Conservation (phyloP, 1,284 basidiomycete species). For the Melanopsichium pennsylvanicum region DNA sequence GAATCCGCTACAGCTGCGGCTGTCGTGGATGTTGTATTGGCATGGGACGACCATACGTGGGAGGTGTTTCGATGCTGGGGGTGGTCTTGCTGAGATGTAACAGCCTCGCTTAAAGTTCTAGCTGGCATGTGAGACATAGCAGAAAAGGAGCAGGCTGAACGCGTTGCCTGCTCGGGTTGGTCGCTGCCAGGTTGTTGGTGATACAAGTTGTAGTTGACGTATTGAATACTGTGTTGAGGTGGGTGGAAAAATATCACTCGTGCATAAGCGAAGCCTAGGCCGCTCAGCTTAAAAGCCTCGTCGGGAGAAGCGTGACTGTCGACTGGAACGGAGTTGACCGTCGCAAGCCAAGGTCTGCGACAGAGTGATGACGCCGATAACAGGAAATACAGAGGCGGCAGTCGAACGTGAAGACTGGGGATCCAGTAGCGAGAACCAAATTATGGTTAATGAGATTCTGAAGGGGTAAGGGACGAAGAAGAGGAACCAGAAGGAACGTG, state of each 20-base stretch:
- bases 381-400: neutral
- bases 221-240: no score
- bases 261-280: no score
- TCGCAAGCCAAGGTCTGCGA: no score
- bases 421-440: no score
- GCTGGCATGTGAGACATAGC: conserved; percentile 35
- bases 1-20: neutral
- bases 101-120: conserved; percentile 17
- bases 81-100: conserved; percentile 7
- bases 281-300: no score
- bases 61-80: neutral
- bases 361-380: no score
- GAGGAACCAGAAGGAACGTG: neutral
- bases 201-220: neutral
- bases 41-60: neutral
- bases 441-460: no score
- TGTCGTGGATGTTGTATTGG: neutral
- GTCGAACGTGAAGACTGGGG: no score
- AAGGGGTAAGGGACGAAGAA: neutral
- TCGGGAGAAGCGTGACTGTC: no score
- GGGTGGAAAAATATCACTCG: no score
- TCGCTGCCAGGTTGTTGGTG: neutral
- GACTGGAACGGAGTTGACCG: no score
- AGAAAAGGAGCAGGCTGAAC: neutral
- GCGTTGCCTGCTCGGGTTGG: neutral